Base-by-base conservation (phyloP, 768 basidiomycete species). In the Cystoderma amianthinum region DNA sequence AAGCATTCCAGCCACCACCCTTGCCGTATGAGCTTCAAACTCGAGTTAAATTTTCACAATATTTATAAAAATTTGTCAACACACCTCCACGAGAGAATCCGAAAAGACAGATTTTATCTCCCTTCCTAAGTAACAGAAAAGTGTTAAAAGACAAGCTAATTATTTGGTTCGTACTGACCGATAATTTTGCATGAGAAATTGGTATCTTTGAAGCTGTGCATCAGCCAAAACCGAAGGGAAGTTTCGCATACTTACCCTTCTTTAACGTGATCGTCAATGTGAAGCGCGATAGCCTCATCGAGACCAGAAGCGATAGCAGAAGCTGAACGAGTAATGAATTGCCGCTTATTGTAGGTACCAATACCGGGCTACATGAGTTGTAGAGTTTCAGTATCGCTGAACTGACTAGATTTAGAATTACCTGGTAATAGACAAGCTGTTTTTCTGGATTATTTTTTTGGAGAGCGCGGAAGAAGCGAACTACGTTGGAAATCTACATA, bases 401-500 rank as follows among this genome's bases (percentile, higher is more conserved):
- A n/a, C n/a, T n/a, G n/a, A n/a, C n/a, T n/a, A n/a, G n/a, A n/a
- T n/a, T n/a, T n/a, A 18, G 12, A 10, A 19, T 5, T 37, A 58
- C 62, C 51, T 67, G 65, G 39, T 67, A 65, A 36, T 65, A 64
- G 5, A 61, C 59, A 21, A 67, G 18, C 43, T 70, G 68, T 5
- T 60, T 58, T 1, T 52, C 49, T 1, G 47, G 54, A 30, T 55
- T 49, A 41, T 66, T 62, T 44, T 69, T 70, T 45, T 50, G 58
- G 35, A 70, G 48, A 36, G 60, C 48, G 10, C 54, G 55, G 48
- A 65, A 64, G 35, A 70, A 48, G 18, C 61, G 58, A 33, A 68
- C 57, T 20, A 70, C 57, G 45, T 67, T 70, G 4, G 68, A 65
- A 43, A 68, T 67, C 65, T 70, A 44, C n/a, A n/a, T n/a, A n/a